These are phyloP conservation scores for Scytalidium sp. DNA, from an alignment of 2,329 filamentous ascomycete species.

Conservation along the genomic window DNA sequence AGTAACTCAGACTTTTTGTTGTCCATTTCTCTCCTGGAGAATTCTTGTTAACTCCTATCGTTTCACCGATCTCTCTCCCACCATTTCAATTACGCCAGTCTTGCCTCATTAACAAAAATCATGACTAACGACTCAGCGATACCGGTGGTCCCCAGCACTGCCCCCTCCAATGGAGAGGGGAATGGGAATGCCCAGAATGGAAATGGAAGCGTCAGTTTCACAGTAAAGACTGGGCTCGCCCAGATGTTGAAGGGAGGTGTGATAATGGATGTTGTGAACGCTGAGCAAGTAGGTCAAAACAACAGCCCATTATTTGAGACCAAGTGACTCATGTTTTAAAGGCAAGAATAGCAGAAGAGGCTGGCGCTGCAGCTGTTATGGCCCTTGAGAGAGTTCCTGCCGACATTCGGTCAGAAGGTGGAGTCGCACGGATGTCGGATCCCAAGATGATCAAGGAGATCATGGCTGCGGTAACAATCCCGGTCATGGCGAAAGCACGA, in stretches of 20 bases:
- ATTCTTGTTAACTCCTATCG: no score
- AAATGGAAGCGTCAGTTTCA: conserved; percentile 52
- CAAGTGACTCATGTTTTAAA: conserved; percentile 33
- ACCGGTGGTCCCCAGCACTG: conserved; percentile 38
- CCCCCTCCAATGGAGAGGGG: conserved; percentile 25
- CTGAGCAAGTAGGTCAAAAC: conserved; percentile 61
- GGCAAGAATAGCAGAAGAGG: conserved; percentile 95
- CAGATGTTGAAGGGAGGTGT: conserved; percentile 99
- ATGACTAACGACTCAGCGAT: conserved; percentile 18
- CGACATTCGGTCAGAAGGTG: conserved; percentile 88
- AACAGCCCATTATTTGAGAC: not conserved
- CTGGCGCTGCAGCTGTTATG: conserved; percentile 96
- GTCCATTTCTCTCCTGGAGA: no score
- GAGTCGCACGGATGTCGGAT: conserved; percentile 96
- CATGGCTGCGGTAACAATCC: conserved; percentile 91
- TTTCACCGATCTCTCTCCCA: no score
- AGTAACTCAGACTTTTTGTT: not conserved
- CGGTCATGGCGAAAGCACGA: conserved; percentile 97
- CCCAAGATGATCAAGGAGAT: conserved; percentile 93
- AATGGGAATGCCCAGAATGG: conserved; percentile 13
- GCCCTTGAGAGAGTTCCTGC: conserved; percentile 95
- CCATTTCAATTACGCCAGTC: no score
- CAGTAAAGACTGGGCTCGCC: conserved; percentile 90
- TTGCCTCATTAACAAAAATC: conserved; percentile 5
- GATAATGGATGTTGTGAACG: conserved; percentile 98